phyloP scores from a whole-genome alignment of 306 rosid species.

The Malus sylvestris region DNA sequence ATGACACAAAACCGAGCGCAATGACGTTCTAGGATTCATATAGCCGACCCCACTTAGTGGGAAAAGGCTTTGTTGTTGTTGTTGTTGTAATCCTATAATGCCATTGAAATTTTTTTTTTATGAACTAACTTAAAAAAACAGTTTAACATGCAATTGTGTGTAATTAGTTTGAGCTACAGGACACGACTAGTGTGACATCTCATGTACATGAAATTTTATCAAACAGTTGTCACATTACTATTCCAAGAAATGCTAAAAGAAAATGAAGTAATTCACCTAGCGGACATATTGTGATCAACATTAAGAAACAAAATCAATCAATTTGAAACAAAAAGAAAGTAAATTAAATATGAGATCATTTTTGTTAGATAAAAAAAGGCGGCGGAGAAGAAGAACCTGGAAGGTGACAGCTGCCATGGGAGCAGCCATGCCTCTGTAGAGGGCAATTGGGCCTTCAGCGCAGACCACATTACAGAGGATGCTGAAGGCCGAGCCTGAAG shows the following conservation, averaged over 20 bases:
- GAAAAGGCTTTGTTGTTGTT: too few species aligned
- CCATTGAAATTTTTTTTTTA: too few species aligned
- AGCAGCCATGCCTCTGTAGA: conserved; percentile 82
- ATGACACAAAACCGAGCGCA: too few species aligned
- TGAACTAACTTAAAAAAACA: too few species aligned
- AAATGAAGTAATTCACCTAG: not conserved
- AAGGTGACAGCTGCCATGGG: conserved; percentile 82
- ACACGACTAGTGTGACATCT: too few species aligned
- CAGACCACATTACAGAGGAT: conserved; percentile 47
- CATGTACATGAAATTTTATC: not conserved
- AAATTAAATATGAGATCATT: too few species aligned
- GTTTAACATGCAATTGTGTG: too few species aligned
- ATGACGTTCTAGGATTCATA: too few species aligned
- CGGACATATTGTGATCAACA: not conserved
- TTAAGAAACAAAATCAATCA: not conserved
- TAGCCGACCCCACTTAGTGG: too few species aligned
- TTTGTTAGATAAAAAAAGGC: not conserved
- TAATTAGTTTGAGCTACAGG: too few species aligned
- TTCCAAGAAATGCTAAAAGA: not conserved
- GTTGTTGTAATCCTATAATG: too few species aligned
- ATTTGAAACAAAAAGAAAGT: not conserved
- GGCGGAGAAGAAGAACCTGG: conserved; percentile 42
- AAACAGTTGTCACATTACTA: not conserved
- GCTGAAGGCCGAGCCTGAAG: conserved; percentile 44
- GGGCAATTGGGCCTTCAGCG: conserved; percentile 55